Conservation (phyloP, 2,329 filamentous ascomycete species). For the Cytospora chrysosperma region DNA sequence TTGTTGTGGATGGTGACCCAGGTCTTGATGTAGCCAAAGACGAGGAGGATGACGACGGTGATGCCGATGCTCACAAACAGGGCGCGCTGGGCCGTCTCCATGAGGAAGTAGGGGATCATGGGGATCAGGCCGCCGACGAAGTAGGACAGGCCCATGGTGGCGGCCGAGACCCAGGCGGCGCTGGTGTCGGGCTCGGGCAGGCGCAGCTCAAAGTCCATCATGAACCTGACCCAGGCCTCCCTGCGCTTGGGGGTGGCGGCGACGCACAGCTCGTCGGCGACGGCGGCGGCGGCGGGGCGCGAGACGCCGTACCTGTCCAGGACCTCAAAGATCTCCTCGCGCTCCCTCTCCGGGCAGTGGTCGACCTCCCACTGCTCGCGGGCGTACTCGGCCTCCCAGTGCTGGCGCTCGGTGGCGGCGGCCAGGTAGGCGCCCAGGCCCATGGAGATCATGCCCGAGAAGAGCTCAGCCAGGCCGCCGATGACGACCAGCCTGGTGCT, state of each 20-base stretch:
- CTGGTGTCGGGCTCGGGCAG: constrained; percentile 45
- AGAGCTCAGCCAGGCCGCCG: constrained; percentile 72
- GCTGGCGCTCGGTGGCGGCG: constrained; percentile 55
- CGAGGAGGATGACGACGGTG: constrained; percentile 59
- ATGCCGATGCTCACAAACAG: constrained; percentile 60
- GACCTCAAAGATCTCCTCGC: constrained; percentile 49
- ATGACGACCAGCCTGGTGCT: constrained; percentile 66
- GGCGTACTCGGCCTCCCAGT: constrained; percentile 49
- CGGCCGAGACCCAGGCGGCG: constrained; percentile 53
- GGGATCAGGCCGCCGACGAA: constrained; percentile 71
- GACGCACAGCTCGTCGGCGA: constrained; percentile 50
- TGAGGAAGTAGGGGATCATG: constrained; percentile 67
- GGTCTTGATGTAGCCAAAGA: constrained; percentile 67
- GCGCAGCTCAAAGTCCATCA: constrained; percentile 59
- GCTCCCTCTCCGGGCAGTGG: constrained; percentile 44
- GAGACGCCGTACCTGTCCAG: constrained; percentile 46
- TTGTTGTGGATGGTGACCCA: constrained; percentile 52
- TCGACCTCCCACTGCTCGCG: constrained; percentile 46
- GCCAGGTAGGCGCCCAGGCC: constrained; percentile 73
- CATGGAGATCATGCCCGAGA: constrained; percentile 76
- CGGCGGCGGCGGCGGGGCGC: constrained; percentile 39
- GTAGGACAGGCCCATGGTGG: constrained; percentile 68
- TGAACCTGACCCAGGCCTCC: constrained; percentile 53
- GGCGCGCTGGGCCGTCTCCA: constrained; percentile 44
- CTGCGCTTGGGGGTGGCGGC: constrained; percentile 34